Evolutionary conservation across 805 yeast genomes (phyloP).

Genomic region (Lipomyces spencermartinsiae): DNA sequence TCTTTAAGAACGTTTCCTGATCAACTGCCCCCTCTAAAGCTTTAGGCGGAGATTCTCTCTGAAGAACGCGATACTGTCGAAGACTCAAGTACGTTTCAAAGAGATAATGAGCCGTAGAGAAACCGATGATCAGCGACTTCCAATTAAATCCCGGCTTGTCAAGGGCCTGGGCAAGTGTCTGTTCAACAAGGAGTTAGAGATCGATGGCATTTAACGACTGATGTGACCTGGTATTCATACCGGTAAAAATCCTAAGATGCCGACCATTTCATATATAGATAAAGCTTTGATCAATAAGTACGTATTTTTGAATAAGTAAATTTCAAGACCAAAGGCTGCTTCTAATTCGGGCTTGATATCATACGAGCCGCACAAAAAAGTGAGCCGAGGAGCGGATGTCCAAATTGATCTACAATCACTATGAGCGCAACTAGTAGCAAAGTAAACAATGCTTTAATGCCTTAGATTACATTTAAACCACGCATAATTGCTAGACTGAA

Average conservation of each 20-base stretch:
- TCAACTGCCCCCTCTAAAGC: slow-evolving; percentile 72
- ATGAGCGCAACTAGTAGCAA: neutral
- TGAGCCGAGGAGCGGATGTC: too few relatives aligned
- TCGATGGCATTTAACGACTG: neutral
- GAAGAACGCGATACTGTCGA: slow-evolving; percentile 76
- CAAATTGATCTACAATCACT: too few relatives aligned
- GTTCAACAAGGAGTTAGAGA: neutral
- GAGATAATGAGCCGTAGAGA: slow-evolving; percentile 73
- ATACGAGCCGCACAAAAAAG: too few relatives aligned
- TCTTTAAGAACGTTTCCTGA: slow-evolving; percentile 72
- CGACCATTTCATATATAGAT: neutral
- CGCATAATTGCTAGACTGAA: neutral
- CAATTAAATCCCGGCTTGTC: slow-evolving; percentile 78
- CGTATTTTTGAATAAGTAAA: neutral
- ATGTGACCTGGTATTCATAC: neutral
- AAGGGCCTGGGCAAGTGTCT: slow-evolving; percentile 36
- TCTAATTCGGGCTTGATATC: neutral
- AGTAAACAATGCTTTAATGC: too few relatives aligned
- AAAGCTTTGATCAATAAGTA: neutral
- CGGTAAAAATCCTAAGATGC: slow-evolving; percentile 2
- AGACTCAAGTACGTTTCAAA: slow-evolving; percentile 76
- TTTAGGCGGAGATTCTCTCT: slow-evolving; percentile 65
- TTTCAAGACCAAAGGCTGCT: neutral
- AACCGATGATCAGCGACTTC: slow-evolving; percentile 76
- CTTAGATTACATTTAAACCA: neutral